Base-by-base conservation (phyloP, 75 land plant genomes). In the Sequoiadendron giganteum region DNA sequence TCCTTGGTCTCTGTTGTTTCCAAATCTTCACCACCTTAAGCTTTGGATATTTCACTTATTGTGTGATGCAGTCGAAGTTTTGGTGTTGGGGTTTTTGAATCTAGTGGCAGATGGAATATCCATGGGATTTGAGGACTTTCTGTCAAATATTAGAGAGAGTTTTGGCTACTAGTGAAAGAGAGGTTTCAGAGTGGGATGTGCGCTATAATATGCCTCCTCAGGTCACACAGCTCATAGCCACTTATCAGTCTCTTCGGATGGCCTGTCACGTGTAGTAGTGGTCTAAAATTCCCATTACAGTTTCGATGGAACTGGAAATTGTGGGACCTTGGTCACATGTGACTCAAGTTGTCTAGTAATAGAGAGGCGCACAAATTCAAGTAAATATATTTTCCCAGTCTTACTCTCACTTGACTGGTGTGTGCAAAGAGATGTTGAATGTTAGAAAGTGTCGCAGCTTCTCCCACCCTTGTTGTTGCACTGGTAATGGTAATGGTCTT, bases 31-130 rank as follows among this genome's bases (percentile, higher is more conserved):
- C 38, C 38, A 36, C 38, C 0, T 36, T 36, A 0, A 36, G 38
- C 38, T 36, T 36, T 36, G 38, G 38, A 36, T 42, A 3, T 42
- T 42, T 42, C 43, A 42, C 43, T 49, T 49, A 10, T 89, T 45
- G 39, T 92, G 86, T 73, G 81, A 8, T 84, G 85, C 90, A 94
- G 93, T 92, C 43, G 95, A 94, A 88, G 95, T 94, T 1, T 84
- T 95, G 88, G 96, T 95, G 83, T 83, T 95, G 84, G 95, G 96
- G 1, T 84, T 93, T 85, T 92, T 95, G 0, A 95, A 95, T 56
- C 75, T 95, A 43, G 90, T 93, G 56, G 96, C 95, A 0, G 95
- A 93, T 88, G 96, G 96, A 43, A 95, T 93, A 28, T 95, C 95
- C n/a, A 93, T 93, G 96, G 93, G 95, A 52, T 93, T 91, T 61